A percentile compares a stretch with the other conserved stretches of the same genome.
Evolutionary conservation across 2,329 filamentous ascomycete species (phyloP).

Genomic region (Periconia macrospinosa): DNA sequence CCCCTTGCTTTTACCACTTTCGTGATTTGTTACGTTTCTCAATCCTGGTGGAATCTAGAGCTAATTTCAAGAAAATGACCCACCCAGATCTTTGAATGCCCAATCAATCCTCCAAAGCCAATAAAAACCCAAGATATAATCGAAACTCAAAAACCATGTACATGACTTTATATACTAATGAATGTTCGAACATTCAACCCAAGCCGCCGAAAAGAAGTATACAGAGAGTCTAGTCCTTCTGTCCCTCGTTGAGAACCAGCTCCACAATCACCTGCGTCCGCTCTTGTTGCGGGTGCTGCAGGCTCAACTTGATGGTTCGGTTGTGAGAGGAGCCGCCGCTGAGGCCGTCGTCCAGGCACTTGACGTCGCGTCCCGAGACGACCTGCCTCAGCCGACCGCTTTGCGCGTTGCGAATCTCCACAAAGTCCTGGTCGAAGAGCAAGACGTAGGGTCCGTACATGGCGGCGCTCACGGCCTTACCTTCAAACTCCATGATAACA

Average conservation of each 20-base stretch:
- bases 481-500: conserved; percentile 99
- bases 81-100: no score
- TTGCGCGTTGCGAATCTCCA: conserved; percentile 95
- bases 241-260: conserved; percentile 87
- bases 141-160: neutral
- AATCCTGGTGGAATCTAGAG: no score
- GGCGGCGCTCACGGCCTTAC: conserved; percentile 82
- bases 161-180: neutral
- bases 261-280: conserved; percentile 88
- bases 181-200: neutral
- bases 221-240: conserved; percentile 54
- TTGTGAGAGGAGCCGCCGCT: conserved; percentile 46
- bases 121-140: neutral
- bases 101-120: neutral
- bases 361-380: conserved; percentile 86
- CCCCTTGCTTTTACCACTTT: no score
- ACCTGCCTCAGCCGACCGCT: conserved; percentile 93
- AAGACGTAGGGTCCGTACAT: conserved; percentile 91
- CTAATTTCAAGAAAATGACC: no score
- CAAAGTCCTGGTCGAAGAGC: conserved; percentile 93
- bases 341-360: conserved; percentile 75
- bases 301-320: conserved; percentile 87
- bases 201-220: neutral
- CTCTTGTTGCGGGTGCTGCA: conserved; percentile 89
- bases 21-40: no score